These are phyloP conservation scores for Pichia sp. DNA, from an alignment of 1,139 yeast species.

Conservation along the genomic window DNA sequence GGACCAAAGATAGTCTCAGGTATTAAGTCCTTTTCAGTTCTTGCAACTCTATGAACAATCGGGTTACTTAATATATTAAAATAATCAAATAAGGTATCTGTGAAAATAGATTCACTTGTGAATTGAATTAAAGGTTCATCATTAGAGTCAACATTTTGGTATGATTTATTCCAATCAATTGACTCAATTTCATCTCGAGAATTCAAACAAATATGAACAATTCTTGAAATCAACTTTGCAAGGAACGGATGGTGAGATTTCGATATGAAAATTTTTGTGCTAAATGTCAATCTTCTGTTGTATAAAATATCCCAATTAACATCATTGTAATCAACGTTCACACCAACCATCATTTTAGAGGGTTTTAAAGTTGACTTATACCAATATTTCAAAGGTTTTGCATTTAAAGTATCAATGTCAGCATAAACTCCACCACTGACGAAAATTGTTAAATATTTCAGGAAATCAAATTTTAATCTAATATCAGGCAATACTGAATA, in stretches of 20 bases:
- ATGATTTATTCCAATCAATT: slow-evolving; percentile 41
- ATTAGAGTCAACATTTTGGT: slow-evolving; percentile 57
- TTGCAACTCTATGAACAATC: slow-evolving; percentile 58
- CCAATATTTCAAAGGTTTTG: slow-evolving; percentile 45
- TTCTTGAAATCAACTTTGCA: slow-evolving; percentile 25
- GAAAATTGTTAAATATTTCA: slow-evolving; percentile 55
- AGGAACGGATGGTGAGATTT: slow-evolving; percentile 29
- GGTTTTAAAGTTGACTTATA: slow-evolving; percentile 21
- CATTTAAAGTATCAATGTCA: slow-evolving; percentile 59
- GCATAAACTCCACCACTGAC: slow-evolving; percentile 73
- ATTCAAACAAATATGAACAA: slow-evolving; percentile 20
- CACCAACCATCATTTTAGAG: slow-evolving; percentile 43
- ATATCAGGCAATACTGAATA: slow-evolving; percentile 55
- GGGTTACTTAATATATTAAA: slow-evolving; percentile 48
- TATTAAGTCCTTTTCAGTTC: slow-evolving; percentile 39
- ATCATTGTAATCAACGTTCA: slow-evolving; percentile 64
- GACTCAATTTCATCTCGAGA: slow-evolving; percentile 26
- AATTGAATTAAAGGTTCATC: slow-evolving; percentile 52
- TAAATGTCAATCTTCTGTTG: slow-evolving; percentile 64
- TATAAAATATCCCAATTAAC: slow-evolving; percentile 61
- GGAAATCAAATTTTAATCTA: slow-evolving; percentile 64
- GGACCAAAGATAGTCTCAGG: slow-evolving; percentile 25
- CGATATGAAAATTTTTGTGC: slow-evolving; percentile 55
- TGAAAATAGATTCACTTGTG: slow-evolving; percentile 74
- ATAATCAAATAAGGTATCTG: slow-evolving; percentile 65